A percentile compares a stretch with the other conserved stretches of the same genome.
Conservation (phyloP, 345 rosid genomes). For the Capsella bursapastoris region DNA sequence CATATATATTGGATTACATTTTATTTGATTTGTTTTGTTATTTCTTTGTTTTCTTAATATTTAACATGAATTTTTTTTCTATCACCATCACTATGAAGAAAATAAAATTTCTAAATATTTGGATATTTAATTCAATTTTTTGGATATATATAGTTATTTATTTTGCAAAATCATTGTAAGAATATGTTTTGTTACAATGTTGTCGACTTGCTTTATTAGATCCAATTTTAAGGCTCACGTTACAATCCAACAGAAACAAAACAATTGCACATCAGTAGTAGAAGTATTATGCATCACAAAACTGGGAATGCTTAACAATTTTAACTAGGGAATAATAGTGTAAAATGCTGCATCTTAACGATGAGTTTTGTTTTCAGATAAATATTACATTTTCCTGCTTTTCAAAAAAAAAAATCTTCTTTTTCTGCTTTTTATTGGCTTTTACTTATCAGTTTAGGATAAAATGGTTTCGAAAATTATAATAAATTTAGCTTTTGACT, state of each 20-base stretch:
- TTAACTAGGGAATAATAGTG: background rate
- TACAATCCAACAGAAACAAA: background rate
- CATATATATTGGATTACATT: background rate
- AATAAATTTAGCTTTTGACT: background rate
- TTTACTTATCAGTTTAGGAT: background rate
- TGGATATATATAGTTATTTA: background rate
- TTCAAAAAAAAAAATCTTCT: background rate
- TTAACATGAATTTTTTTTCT: background rate
- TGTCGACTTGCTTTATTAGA: background rate
- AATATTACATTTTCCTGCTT: background rate
- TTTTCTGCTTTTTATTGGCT: background rate
- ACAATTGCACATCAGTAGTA: background rate
- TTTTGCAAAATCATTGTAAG: background rate
- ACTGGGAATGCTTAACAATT: background rate
- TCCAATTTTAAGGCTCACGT: background rate
- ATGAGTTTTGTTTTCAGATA: background rate
- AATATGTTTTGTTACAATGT: background rate
- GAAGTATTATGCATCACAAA: conserved; percentile 2
- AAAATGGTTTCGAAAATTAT: background rate
- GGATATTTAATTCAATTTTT: background rate
- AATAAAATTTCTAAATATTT: background rate
- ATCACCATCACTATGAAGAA: background rate
- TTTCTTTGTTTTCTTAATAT: background rate
- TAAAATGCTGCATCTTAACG: background rate
- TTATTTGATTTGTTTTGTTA: background rate